These are phyloP conservation scores for Calycina herbarum DNA, from an alignment of 2,329 filamentous ascomycete genomes.

Conservation along the genomic window DNA sequence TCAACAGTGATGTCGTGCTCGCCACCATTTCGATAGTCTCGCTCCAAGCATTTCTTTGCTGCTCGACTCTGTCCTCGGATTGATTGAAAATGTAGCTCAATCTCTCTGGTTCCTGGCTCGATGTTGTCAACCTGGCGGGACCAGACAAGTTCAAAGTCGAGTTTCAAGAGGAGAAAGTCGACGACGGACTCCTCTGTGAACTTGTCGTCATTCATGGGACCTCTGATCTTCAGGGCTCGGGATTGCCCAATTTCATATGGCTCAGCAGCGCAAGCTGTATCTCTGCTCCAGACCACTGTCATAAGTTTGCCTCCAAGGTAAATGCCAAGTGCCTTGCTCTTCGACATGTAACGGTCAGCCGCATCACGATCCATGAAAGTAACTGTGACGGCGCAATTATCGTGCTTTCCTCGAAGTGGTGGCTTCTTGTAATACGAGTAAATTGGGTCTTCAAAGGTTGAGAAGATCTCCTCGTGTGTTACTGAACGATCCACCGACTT, in stretches of 20 bases:
- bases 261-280: not conserved
- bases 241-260: not conserved
- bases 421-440: not conserved
- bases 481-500: not conserved
- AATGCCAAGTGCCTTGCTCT: not conserved
- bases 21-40: not conserved
- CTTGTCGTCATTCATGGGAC: not conserved
- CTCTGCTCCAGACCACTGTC: not conserved
- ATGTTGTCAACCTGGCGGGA: not conserved
- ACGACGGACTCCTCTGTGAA: not conserved
- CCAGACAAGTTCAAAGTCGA: constrained; percentile 15
- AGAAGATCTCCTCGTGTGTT: not conserved
- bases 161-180: constrained; percentile 7
- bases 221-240: not conserved
- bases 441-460: not conserved
- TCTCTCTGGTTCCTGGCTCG: not conserved
- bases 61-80: constrained; percentile 20
- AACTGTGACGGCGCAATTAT: not conserved
- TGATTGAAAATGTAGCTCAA: constrained; percentile 17
- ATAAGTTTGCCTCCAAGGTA: not conserved
- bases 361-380: not conserved
- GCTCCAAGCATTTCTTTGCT: constrained; percentile 5
- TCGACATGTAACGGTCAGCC: not conserved
- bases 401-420: not conserved
- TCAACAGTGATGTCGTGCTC: constrained; percentile 6